phyloP scores from a whole-genome alignment of 2,329 filamentous ascomycete genomes.

The Rutstroemia sp. region DNA sequence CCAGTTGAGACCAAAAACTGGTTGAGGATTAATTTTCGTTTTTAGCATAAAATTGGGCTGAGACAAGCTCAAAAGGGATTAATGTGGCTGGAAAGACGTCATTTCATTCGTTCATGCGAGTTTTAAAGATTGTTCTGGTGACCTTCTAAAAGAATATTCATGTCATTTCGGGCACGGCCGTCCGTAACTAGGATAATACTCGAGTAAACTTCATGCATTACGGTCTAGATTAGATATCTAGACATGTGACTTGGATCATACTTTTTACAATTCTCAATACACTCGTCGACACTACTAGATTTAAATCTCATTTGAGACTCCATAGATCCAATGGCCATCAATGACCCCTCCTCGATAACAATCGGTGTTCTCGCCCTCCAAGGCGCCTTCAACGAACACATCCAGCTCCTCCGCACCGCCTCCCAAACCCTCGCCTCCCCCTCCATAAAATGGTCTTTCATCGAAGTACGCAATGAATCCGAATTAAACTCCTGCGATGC shows the following conservation, averaged over 20 bases:
- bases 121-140: constrained; percentile 6
- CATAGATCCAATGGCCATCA: not conserved
- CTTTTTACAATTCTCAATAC: not conserved
- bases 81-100: too few species aligned
- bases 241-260: not conserved
- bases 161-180: too few species aligned
- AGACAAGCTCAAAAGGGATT: not conserved
- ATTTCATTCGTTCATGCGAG: not conserved
- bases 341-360: constrained; percentile 31
- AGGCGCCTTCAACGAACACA: constrained; percentile 86
- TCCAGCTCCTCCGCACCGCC: constrained; percentile 66
- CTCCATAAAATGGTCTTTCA: constrained; percentile 37
- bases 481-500: constrained; percentile 71
- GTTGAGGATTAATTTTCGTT: constrained; percentile 7
- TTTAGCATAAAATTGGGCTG: not conserved
- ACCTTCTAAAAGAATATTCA: not conserved
- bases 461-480: constrained; percentile 70
- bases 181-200: too few species aligned
- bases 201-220: too few species aligned
- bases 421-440: constrained; percentile 39
- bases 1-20: not conserved
- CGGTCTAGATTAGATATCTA: too few species aligned
- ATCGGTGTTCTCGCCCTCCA: constrained; percentile 70
- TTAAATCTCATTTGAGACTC: not conserved
- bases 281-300: not conserved